A percentile compares a stretch with the other conserved stretches of the same genome.
Conservation (phyloP, 805 yeast genomes). For the Metschnikowia borealis region DNA sequence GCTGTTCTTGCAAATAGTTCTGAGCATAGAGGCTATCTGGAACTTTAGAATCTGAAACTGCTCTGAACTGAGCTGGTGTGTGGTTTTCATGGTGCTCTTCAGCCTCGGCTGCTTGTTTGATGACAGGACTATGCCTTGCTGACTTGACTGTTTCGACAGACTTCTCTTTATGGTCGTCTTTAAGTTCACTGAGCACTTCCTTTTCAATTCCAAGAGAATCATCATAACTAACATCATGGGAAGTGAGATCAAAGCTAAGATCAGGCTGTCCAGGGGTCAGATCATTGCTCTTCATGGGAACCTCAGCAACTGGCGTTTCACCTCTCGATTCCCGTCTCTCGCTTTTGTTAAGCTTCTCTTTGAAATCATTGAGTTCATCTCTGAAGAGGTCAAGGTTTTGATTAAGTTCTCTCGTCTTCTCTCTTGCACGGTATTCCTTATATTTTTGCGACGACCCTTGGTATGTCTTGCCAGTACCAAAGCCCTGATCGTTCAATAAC, state of each 20-base stretch:
- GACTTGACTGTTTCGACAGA: not conserved
- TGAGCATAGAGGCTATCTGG: not conserved
- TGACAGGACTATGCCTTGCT: not conserved
- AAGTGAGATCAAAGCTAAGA: conserved; percentile 37
- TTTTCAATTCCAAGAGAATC: conserved; percentile 36
- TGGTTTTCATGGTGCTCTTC: not conserved
- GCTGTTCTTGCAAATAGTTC: not conserved
- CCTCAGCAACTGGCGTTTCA: not conserved
- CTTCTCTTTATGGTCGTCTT: not conserved
- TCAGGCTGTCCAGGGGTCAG: conserved; percentile 16
- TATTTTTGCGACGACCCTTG: not conserved
- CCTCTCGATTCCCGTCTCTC: conserved; percentile 15
- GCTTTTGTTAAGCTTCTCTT: conserved; percentile 34
- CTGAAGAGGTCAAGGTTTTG: conserved; percentile 40
- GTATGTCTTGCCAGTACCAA: not conserved
- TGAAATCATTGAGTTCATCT: conserved; percentile 42
- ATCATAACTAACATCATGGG: conserved; percentile 38
- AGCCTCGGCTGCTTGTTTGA: not conserved
- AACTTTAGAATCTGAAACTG: conserved; percentile 1
- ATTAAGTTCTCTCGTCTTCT: conserved; percentile 35
- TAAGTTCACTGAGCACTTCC: conserved; percentile 24
- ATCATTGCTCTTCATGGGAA: not conserved
- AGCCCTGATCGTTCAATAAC: not conserved
- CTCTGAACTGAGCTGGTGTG: not conserved
- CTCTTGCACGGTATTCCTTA: conserved; percentile 10